A percentile compares a stretch with the other conserved stretches of the same genome.
Evolutionary conservation across 768 basidiomycete species (phyloP).

Genomic region (Gautieria morchelliformis): DNA sequence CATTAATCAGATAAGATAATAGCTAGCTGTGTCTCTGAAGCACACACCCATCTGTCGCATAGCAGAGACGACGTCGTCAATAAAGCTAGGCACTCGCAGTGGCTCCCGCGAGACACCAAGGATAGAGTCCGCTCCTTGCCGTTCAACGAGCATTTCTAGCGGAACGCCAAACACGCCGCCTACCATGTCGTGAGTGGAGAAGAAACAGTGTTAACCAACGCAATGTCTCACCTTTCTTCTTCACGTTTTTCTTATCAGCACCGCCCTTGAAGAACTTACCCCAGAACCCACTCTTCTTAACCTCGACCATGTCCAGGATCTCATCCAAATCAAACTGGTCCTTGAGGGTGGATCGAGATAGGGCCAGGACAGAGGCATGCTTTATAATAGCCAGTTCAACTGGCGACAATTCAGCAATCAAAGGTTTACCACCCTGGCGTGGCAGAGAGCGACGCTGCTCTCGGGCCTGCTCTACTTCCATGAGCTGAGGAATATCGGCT

Average conservation of each 20-base stretch:
- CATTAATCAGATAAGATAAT: slow-evolving; percentile 1
- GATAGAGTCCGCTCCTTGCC: slow-evolving; percentile 91
- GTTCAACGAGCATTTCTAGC: slow-evolving; percentile 85
- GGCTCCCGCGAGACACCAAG: slow-evolving; percentile 81
- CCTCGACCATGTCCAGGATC: slow-evolving; percentile 84
- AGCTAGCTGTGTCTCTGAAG: background rate
- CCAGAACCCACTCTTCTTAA: slow-evolving; percentile 93
- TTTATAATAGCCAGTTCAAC: slow-evolving; percentile 87
- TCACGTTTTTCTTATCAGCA: slow-evolving; percentile 69
- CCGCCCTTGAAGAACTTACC: slow-evolving; percentile 83
- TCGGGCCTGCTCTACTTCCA: slow-evolving; percentile 85
- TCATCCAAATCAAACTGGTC: slow-evolving; percentile 89
- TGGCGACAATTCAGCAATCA: slow-evolving; percentile 74
- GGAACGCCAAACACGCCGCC: slow-evolving; percentile 90
- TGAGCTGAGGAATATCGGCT: slow-evolving; percentile 87
- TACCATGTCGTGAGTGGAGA: background rate
- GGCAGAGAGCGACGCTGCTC: slow-evolving; percentile 82
- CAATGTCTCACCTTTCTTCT: slow-evolving; percentile 56
- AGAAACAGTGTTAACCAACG: background rate
- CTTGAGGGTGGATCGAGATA: slow-evolving; percentile 68
- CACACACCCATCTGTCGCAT: slow-evolving; percentile 95
- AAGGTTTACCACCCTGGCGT: slow-evolving; percentile 65
- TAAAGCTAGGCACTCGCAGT: slow-evolving; percentile 89
- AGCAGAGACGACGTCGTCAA: slow-evolving; percentile 95
- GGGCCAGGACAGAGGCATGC: slow-evolving; percentile 75